These are phyloP conservation scores for Vitis vinifera DNA, from an alignment of 164 flowering plant genomes.

Conservation along the genomic window ASM3070453v1 NC_081820.1:501501-502000, in stretches of 20 bases:
- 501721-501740: constrained; percentile 31
- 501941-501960: constrained; percentile 23
- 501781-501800: constrained; percentile 28
- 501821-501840: constrained; percentile 29
- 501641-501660: constrained; percentile 36
- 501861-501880: constrained; percentile 44
- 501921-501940: constrained; percentile 29
- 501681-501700: constrained; percentile 35
- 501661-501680: constrained; percentile 30
- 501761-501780: constrained; percentile 24
- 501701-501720: constrained; percentile 39
- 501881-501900: constrained; percentile 43
- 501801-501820: constrained; percentile 6
- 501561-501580: too few species aligned
- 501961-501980: constrained; percentile 29
- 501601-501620: constrained; percentile 25
- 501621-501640: constrained; percentile 21
- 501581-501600: too few species aligned
- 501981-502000: constrained; percentile 40
- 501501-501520: constrained; percentile 25
- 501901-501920: constrained; percentile 34
- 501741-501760: constrained; percentile 33
- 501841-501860: constrained; percentile 25
- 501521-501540: too few species aligned
- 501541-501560: too few species aligned